phyloP scores from a whole-genome alignment of 768 basidiomycete genomes.

The Nidula microcarpa region DNA sequence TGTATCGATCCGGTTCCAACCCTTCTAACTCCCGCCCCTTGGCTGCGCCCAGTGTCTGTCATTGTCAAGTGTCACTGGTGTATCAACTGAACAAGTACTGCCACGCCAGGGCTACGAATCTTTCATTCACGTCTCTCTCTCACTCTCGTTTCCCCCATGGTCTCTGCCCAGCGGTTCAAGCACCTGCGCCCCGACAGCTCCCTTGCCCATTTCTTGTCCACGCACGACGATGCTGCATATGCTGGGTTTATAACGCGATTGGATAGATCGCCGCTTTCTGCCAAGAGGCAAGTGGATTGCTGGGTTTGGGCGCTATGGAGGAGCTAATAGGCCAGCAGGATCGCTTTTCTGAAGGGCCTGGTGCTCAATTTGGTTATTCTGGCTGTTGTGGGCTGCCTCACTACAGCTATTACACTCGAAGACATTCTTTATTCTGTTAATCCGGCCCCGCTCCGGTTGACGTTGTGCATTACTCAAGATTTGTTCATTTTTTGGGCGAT shows the following conservation, averaged over 20 bases:
- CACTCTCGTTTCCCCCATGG: too few species aligned
- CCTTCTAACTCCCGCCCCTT: too few species aligned
- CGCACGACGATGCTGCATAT: slow-evolving; percentile 15
- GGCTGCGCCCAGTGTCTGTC: too few species aligned
- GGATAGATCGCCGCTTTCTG: slow-evolving; percentile 17
- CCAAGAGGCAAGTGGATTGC: slow-evolving; percentile 10
- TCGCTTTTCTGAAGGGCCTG: slow-evolving; percentile 19
- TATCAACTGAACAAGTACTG: too few species aligned
- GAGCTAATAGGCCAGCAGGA: slow-evolving; percentile 10
- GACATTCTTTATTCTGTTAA: slow-evolving; percentile 11
- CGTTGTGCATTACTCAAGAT: slow-evolving; percentile 21
- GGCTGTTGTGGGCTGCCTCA: slow-evolving; percentile 12
- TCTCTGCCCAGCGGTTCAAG: slow-evolving; percentile 7
- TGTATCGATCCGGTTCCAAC: too few species aligned
- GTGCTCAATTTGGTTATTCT: slow-evolving; percentile 19
- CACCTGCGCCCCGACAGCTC: slow-evolving; percentile 9
- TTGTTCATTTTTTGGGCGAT: slow-evolving; percentile 20
- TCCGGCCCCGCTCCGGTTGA: slow-evolving; percentile 12
- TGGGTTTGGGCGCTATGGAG: too few species aligned
- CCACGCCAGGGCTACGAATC: too few species aligned
- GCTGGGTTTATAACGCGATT: slow-evolving; percentile 24
- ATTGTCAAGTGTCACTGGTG: too few species aligned
- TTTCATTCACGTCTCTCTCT: too few species aligned
- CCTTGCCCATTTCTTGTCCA: slow-evolving; percentile 17
- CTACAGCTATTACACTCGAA: slow-evolving; percentile 9